Base-by-base conservation (phyloP, 2,329 filamentous ascomycete genomes). In the Curvularia sp. region DNA sequence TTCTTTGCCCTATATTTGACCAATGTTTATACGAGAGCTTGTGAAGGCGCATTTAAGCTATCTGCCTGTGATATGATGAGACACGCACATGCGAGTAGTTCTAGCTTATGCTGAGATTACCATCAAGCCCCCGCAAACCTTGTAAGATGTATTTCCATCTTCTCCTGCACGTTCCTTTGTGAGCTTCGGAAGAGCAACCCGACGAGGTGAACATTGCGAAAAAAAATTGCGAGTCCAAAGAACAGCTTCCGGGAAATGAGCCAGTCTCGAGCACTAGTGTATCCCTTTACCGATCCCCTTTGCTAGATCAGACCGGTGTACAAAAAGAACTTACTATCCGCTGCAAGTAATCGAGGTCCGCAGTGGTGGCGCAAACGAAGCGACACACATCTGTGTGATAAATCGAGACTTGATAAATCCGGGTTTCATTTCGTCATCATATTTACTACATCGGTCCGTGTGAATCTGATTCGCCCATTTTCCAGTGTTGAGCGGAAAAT, bases 321-420 rank as follows among this genome's bases (percentile, higher is more conserved):
- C n/a, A n/a, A 27, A 34, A 45, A 10, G 15, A 36, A 19, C 30
- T n/a, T 15, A 19, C 15, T 25, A 34, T 25, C 28, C 32, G 18
- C 39, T 43, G 39, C 49, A 41, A 39, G 42, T 49, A 19, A 53
- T 52, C 2, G 9, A 43, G 21, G n/a, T 15, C 12, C 30, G 49
- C 36, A 53, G 12, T 7, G n/a, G 30, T 51, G 23, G 32, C 39
- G 30, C 18, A 42, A 18, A 30, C 7, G 10, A 43, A 32, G 12
- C 18, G 18, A 18, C 13, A 27, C 4, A 30, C 19, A 13, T 7
- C 13, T 3, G 4, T n/a, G 8, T 9, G n/a, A 5, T n/a, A n/a
- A 36, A 19, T 45, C 21, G 21, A 18, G 1, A 12, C 10, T 30
- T 12, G n/a, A 5, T 19, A 10, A 46, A 21, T 50, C 15, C 12